phyloP scores from a whole-genome alignment of 129 eudicot species.

The Lactuca sativa region DNA sequence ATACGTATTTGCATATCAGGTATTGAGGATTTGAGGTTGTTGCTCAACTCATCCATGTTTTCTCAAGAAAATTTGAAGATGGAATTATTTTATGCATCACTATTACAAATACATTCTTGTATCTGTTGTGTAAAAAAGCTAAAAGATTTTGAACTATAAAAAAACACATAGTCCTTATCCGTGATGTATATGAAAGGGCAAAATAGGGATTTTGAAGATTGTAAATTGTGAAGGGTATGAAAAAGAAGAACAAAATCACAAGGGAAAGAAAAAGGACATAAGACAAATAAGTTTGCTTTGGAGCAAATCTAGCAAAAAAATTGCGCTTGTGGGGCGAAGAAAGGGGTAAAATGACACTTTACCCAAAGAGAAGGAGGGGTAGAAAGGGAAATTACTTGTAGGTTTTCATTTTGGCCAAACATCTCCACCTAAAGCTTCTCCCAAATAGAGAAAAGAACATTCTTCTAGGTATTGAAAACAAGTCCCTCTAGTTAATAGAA shows the following conservation, averaged over 20 bases:
- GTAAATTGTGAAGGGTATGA: slow-evolving; percentile 14
- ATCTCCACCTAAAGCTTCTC: slow-evolving; percentile 19
- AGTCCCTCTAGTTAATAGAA: slow-evolving; percentile 2
- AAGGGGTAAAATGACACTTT: slow-evolving; percentile 30
- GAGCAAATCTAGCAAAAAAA: slow-evolving; percentile 33
- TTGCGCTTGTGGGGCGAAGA: slow-evolving; percentile 24
- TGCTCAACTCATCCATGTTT: not conserved
- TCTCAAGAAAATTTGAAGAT: too few relatives aligned
- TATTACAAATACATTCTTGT: not conserved
- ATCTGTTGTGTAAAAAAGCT: not conserved
- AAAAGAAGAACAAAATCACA: not conserved
- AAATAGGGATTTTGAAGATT: slow-evolving; percentile 6
- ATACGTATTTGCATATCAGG: not conserved
- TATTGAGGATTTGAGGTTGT: not conserved
- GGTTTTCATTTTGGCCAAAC: slow-evolving; percentile 44
- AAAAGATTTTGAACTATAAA: not conserved
- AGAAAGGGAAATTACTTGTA: slow-evolving; percentile 33
- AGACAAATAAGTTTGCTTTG: slow-evolving; percentile 33
- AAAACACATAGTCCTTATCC: not conserved
- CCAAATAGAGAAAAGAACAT: slow-evolving; percentile 29
- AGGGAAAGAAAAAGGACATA: slow-evolving; percentile 24
- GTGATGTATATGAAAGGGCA: not conserved
- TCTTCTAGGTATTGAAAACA: slow-evolving; percentile 24
- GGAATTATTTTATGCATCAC: not conserved
- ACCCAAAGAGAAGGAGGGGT: slow-evolving; percentile 34